A percentile compares a stretch with the other conserved stretches of the same genome.
Evolutionary conservation across 305 asterid species (phyloP).

Genomic region (Solanum hybrid): DNA sequence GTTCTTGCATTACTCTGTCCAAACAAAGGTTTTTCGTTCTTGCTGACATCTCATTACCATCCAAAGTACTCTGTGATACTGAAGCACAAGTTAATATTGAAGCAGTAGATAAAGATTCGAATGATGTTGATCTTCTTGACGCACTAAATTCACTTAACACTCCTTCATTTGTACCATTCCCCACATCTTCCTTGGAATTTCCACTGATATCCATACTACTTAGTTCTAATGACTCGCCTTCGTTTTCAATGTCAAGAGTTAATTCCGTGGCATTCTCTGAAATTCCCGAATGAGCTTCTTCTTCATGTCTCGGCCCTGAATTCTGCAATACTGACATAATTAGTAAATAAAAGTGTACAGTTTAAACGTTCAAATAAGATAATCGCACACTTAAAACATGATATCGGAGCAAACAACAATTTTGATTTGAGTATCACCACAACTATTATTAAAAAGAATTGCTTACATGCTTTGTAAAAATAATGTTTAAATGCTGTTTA

Average conservation of each 20-base stretch:
- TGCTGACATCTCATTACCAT: neutral
- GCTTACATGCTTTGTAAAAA: neutral
- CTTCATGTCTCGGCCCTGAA: constrained; percentile 22
- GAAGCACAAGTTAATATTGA: neutral
- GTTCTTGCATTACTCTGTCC: neutral
- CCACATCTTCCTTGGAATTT: neutral
- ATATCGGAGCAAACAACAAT: neutral
- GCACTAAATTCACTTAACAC: neutral
- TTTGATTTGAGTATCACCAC: neutral
- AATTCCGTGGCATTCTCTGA: constrained; percentile 12
- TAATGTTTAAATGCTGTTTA: too few relatives aligned
- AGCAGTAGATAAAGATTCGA: neutral
- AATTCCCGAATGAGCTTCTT: constrained; percentile 10
- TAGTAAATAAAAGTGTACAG: neutral
- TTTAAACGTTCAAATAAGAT: neutral
- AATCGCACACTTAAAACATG: neutral
- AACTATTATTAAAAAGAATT: neutral
- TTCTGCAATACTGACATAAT: neutral
- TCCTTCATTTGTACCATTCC: constrained; percentile 5
- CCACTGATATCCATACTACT: neutral
- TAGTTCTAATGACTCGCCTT: constrained; percentile 2
- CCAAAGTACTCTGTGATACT: neutral
- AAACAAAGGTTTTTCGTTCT: neutral
- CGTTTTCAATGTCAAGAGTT: constrained; percentile 16
- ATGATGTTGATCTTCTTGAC: constrained; percentile 6